Base-by-base conservation (phyloP, 768 basidiomycete species). In the Multifurca ochricompacta region DNA sequence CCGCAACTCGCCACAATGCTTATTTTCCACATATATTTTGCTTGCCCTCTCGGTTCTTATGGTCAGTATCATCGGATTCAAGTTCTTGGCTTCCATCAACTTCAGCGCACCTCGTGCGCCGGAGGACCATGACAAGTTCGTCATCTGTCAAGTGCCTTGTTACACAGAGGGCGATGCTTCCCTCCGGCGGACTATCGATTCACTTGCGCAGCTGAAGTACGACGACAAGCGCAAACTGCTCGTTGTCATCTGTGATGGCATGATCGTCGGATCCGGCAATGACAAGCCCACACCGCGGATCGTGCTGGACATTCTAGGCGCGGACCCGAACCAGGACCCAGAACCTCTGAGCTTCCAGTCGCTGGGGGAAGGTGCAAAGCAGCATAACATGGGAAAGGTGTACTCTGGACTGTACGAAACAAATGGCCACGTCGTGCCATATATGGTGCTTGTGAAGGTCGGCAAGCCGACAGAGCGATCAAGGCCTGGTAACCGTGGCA, bases 351-450 rank as follows among this genome's bases (percentile, higher is more conserved):
- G 91, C 63, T 99, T 97, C 79, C 70, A 90, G 50, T 92, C 88
- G 10, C 78, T 99, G 40, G 95, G 95, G 14, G 91, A 96, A 65
- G 95, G 95, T 35, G 83, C 89, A 34, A 90, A 90, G 69, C 95
- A 96, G 70, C 90, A 96, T 64, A 99, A 98, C 66, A 92, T 95
- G 87, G 95, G 88, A 73, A 97, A 96, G 72, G 83, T 98, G 3
- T 97, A 94, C 69, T 95, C 94, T 10, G 94, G 95, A 6, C 66
- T 98, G 63, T 97, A 98, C 64, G 96, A 98, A 67, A 87, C 82
- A 60, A 75, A 85, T 31, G 94, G 95, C 2, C 95, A 98, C 65
- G 93, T 98, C 63, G 91, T 99, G 0, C 96, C 95, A 18, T 97
- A 94, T 64, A 70, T 94, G 59, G 91, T 93, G 31, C 72, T 97